Conservation (phyloP, 768 basidiomycete genomes). For the Dictyophora rubrovolvata region DNA sequence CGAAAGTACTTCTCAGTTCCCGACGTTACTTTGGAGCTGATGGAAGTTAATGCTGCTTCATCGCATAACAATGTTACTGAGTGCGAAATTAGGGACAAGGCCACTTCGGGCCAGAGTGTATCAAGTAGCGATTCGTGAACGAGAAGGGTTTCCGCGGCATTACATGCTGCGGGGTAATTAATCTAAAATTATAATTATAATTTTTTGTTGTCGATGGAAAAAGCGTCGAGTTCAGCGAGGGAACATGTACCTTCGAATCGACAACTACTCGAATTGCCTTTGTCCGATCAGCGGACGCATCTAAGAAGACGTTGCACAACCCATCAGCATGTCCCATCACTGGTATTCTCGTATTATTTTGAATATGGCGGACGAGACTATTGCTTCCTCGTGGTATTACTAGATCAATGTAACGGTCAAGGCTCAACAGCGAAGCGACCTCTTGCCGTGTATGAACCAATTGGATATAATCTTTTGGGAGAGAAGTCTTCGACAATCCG, state of each 20-base stretch:
- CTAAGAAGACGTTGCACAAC: conserved; percentile 81
- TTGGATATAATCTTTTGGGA: conserved; percentile 81
- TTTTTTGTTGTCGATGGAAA: neutral
- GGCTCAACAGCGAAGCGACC: conserved; percentile 73
- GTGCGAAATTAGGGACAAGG: conserved; percentile 53
- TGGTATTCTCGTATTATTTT: conserved; percentile 83
- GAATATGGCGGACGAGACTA: conserved; percentile 77
- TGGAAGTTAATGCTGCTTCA: conserved; percentile 43
- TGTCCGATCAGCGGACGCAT: conserved; percentile 64
- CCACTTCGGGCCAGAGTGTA: conserved; percentile 76
- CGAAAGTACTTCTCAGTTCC: conserved; percentile 28
- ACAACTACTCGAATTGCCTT: conserved; percentile 78
- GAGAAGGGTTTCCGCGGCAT: conserved; percentile 82
- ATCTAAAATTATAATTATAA: conserved; percentile 36
- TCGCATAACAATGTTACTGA: conserved; percentile 80
- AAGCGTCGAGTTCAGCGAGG: neutral
- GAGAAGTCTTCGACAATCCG: conserved; percentile 60
- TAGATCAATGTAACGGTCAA: conserved; percentile 91
- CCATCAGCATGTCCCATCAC: conserved; percentile 99
- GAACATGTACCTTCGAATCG: conserved; percentile 72
- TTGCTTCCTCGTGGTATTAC: conserved; percentile 97
- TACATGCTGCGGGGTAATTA: conserved; percentile 94
- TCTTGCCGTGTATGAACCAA: conserved; percentile 85
- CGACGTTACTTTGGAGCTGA: conserved; percentile 30
- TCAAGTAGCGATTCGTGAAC: conserved; percentile 64